Percentiles rank a stretch among this genome's conserved stretches.
phyloP scores from a whole-genome alignment of 2,329 filamentous ascomycete species.

The Elsinoe fawcettii region DNA sequence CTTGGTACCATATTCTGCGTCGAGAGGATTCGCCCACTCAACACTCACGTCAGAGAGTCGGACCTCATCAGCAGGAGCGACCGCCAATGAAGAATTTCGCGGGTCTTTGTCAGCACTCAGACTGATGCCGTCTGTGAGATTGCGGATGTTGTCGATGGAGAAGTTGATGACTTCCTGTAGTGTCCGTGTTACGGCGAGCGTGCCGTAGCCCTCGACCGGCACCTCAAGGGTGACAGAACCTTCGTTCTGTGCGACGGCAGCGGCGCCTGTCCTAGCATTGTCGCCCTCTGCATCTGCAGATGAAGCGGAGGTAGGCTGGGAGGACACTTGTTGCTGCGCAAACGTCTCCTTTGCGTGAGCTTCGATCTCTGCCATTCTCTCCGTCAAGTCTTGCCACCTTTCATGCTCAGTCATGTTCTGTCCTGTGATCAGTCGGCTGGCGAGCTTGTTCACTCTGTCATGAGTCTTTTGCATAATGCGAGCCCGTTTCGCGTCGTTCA shows the following conservation, averaged over 20 bases:
- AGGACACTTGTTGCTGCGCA: background rate
- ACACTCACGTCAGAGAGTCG: slow-evolving; percentile 26
- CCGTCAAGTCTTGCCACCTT: background rate
- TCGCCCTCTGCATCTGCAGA: background rate
- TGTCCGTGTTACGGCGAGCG: background rate
- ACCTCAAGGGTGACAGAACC: slow-evolving; percentile 19
- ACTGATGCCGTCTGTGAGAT: slow-evolving; percentile 14
- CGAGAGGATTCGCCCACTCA: slow-evolving; percentile 31
- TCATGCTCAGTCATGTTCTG: background rate
- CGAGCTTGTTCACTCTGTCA: background rate
- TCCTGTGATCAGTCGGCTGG: background rate
- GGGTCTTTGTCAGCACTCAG: slow-evolving; percentile 20
- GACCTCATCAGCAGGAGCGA: slow-evolving; percentile 3
- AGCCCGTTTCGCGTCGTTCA: slow-evolving; percentile 7
- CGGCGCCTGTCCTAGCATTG: background rate
- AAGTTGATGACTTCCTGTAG: background rate
- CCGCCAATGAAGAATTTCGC: background rate
- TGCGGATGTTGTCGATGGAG: slow-evolving; percentile 13
- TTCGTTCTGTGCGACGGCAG: background rate
- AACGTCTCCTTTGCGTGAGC: background rate
- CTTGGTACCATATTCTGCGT: slow-evolving; percentile 30
- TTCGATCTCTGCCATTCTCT: background rate
- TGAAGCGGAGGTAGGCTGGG: background rate
- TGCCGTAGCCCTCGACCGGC: slow-evolving; percentile 17
- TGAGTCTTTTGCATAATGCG: slow-evolving; percentile 11